Conservation (phyloP, 179 eudicot genomes). For the Drosera spatulata region DNA sequence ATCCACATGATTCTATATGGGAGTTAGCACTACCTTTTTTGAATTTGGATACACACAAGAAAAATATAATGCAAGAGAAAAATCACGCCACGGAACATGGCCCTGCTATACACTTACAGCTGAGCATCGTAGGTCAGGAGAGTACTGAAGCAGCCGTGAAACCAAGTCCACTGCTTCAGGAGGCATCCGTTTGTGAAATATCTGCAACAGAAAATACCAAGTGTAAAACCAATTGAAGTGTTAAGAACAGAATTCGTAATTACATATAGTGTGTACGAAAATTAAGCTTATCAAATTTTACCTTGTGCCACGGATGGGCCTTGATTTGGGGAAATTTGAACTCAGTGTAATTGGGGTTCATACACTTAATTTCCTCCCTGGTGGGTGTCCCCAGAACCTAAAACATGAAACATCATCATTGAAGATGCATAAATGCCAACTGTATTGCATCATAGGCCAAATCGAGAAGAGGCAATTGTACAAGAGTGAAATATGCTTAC, state of each 20-base stretch:
- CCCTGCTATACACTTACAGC: conserved; percentile 8
- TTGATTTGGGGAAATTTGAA: conserved; percentile 86
- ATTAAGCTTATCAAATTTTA: conserved; percentile 2
- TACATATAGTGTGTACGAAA: no score
- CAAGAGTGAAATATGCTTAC: no score
- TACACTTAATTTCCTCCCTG: conserved; percentile 84
- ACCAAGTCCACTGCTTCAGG: conserved; percentile 11
- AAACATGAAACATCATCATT: background rate
- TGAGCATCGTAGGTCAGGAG: conserved; percentile 11
- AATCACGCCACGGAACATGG: no score
- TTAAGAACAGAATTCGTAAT: no score
- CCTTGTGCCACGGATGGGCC: conserved; percentile 96
- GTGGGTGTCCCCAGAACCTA: conserved; percentile 95
- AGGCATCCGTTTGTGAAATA: conserved; percentile 11
- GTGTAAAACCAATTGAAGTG: no score
- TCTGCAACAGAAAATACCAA: background rate
- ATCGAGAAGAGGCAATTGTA: no score
- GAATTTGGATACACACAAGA: no score
- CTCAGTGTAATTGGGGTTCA: conserved; percentile 80
- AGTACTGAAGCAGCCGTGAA: conserved; percentile 12
- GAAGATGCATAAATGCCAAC: no score
- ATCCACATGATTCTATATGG: no score
- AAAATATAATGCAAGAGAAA: no score
- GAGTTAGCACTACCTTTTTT: no score
- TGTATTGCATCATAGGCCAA: no score